A percentile compares a stretch with the other conserved stretches of the same genome.
Conservation (phyloP, 192 early-diverging fungal genomes). For the Umbelopsis sp. region DNA sequence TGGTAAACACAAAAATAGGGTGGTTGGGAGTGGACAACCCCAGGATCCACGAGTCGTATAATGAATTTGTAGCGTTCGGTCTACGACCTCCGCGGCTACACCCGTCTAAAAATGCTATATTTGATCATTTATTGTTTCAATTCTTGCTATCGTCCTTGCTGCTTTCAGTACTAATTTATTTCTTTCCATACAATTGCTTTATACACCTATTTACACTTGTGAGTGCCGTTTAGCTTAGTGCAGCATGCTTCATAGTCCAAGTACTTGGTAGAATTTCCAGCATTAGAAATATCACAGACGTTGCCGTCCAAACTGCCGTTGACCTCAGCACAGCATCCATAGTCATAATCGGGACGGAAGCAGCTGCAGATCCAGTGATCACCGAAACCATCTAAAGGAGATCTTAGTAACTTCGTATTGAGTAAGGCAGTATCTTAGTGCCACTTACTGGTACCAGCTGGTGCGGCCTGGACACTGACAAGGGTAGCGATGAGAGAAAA, state of each 20-base stretch:
- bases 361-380: neutral
- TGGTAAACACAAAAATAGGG: too few species aligned
- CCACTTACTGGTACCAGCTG: neutral
- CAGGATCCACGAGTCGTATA: too few species aligned
- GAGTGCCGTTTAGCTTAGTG: neutral
- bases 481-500: neutral
- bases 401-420: too few species aligned
- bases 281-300: neutral
- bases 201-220: neutral
- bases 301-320: neutral
- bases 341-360: neutral
- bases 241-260: neutral
- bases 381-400: neutral
- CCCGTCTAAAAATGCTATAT: too few species aligned
- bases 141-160: too few species aligned
- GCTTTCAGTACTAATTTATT: neutral
- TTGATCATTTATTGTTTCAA: too few species aligned
- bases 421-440: too few species aligned
- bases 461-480: neutral
- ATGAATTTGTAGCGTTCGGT: too few species aligned
- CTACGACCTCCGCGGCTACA: too few species aligned
- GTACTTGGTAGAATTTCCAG: too few species aligned
- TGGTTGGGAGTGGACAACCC: too few species aligned
- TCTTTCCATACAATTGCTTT: neutral
- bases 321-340: neutral